Conservation (phyloP, 352 stramenopile species). For the Globisporangium lucens region DNA sequence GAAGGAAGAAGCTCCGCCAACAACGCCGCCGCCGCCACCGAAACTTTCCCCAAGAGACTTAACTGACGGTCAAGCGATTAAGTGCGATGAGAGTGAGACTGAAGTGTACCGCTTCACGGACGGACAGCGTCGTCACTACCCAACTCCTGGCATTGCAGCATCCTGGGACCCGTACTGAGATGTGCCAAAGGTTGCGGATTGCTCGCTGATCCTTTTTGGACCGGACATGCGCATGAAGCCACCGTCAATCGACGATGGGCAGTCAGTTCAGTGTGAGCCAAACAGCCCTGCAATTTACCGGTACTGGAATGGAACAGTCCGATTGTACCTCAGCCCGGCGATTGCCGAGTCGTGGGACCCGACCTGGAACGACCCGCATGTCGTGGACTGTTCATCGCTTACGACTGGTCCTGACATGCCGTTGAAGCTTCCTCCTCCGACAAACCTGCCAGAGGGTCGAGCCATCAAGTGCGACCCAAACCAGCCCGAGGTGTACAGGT, state of each 20-base stretch:
- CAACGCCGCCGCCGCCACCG: background rate
- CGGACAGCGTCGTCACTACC: slow-evolving; percentile 18
- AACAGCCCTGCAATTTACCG: slow-evolving; percentile 11
- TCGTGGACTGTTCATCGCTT: slow-evolving; percentile 23
- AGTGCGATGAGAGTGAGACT: slow-evolving; percentile 12
- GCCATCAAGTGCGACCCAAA: slow-evolving; percentile 25
- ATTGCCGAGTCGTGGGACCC: slow-evolving; percentile 26
- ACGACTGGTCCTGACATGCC: slow-evolving; percentile 19
- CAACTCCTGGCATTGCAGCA: slow-evolving; percentile 11
- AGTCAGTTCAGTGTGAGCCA: slow-evolving; percentile 16
- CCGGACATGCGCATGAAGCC: slow-evolving; percentile 20
- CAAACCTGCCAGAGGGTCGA: slow-evolving; percentile 18
- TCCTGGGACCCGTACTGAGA: slow-evolving; percentile 26
- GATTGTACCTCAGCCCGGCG: slow-evolving; percentile 12
- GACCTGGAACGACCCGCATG: slow-evolving; percentile 6
- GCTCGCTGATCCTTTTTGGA: slow-evolving; percentile 12
- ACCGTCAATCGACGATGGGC: slow-evolving; percentile 14
- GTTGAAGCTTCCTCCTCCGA: slow-evolving; percentile 20
- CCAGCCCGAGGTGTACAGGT: slow-evolving; percentile 17
- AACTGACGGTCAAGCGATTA: slow-evolving; percentile 24
- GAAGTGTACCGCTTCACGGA: slow-evolving; percentile 18
- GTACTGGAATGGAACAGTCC: slow-evolving; percentile 8
- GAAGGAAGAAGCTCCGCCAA: background rate
- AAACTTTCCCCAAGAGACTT: slow-evolving; percentile 15
- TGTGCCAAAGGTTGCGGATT: slow-evolving; percentile 12